phyloP scores from a whole-genome alignment of 1,284 basidiomycete species.

The Heterobasidion parviporum region DNA sequence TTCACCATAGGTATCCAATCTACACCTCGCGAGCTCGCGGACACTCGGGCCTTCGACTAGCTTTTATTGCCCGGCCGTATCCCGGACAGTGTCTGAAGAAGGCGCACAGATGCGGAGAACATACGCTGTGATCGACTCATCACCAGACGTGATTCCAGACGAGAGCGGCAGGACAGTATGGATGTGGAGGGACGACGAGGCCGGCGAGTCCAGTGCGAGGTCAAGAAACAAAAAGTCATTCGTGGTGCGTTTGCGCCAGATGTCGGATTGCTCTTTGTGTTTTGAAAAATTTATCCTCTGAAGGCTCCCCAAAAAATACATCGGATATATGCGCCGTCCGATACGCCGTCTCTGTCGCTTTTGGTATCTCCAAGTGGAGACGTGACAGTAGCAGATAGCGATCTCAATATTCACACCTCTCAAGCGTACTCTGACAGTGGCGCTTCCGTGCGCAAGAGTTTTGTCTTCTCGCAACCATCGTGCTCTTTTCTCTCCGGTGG shows the following conservation, averaged over 20 bases:
- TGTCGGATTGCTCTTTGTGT: background rate
- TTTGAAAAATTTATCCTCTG: background rate
- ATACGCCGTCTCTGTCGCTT: slow-evolving; percentile 32
- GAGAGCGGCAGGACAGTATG: slow-evolving; percentile 44
- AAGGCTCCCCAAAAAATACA: slow-evolving; percentile 38
- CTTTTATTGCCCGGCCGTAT: slow-evolving; percentile 53
- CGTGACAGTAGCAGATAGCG: slow-evolving; percentile 34
- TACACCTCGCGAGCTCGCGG: slow-evolving; percentile 60
- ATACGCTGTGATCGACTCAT: slow-evolving; percentile 43
- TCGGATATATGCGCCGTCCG: slow-evolving; percentile 36
- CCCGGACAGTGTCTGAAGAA: slow-evolving; percentile 27
- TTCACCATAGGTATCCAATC: slow-evolving; percentile 44
- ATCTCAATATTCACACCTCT: slow-evolving; percentile 31
- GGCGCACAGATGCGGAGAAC: slow-evolving; percentile 36
- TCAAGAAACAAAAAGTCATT: slow-evolving; percentile 28
- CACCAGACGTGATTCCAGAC: slow-evolving; percentile 33
- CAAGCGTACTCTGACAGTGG: slow-evolving; percentile 20
- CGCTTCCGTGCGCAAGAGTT: slow-evolving; percentile 28
- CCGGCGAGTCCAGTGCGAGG: slow-evolving; percentile 20
- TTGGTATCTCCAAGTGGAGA: slow-evolving; percentile 37
- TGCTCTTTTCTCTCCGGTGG: slow-evolving; percentile 33
- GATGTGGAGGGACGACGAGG: slow-evolving; percentile 53
- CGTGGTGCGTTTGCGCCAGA: slow-evolving; percentile 31
- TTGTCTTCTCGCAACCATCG: slow-evolving; percentile 33
- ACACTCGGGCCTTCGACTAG: slow-evolving; percentile 54